Evolutionary conservation across 1,284 basidiomycete species (phyloP).

Genomic region (Austroboletus olivaceoglutinosus): DNA sequence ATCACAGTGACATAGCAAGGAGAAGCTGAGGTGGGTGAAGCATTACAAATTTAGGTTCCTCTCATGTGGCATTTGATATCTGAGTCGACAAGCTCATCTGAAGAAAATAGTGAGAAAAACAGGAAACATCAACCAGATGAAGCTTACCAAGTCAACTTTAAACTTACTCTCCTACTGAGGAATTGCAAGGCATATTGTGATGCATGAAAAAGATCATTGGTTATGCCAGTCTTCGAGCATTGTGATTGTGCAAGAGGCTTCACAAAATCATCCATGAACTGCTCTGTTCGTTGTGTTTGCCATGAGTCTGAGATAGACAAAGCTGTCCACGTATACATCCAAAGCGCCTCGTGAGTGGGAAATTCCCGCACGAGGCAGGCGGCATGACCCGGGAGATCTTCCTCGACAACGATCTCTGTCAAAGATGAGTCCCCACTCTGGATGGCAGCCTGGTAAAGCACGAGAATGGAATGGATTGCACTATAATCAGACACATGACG

Average conservation of each 20-base stretch:
- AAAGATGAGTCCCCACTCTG: conserved; percentile 4
- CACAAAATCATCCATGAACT: conserved; percentile 20
- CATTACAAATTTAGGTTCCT: no score
- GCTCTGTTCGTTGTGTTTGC: background rate
- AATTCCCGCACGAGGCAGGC: conserved; percentile 46
- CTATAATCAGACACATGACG: conserved; percentile 63
- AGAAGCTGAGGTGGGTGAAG: no score
- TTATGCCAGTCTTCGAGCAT: background rate
- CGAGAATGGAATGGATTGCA: conserved; percentile 52
- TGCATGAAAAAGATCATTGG: background rate
- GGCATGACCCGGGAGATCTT: conserved; percentile 39
- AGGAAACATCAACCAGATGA: background rate
- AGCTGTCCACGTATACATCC: conserved; percentile 44
- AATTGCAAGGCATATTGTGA: conserved; percentile 15
- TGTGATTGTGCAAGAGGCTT: conserved; percentile 12
- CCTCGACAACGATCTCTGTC: background rate
- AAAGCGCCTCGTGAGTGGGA: conserved; percentile 57
- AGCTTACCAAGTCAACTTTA: background rate
- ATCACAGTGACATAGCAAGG: no score
- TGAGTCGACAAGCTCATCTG: background rate
- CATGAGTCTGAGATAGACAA: conserved; percentile 3
- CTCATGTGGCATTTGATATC: no score
- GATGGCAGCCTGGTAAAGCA: conserved; percentile 21
- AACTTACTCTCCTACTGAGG: conserved; percentile 4
- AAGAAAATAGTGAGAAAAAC: background rate